Evolutionary conservation across 139 green algal genomes (phyloP).

Genomic region (Volvox reticuliferus): DNA sequence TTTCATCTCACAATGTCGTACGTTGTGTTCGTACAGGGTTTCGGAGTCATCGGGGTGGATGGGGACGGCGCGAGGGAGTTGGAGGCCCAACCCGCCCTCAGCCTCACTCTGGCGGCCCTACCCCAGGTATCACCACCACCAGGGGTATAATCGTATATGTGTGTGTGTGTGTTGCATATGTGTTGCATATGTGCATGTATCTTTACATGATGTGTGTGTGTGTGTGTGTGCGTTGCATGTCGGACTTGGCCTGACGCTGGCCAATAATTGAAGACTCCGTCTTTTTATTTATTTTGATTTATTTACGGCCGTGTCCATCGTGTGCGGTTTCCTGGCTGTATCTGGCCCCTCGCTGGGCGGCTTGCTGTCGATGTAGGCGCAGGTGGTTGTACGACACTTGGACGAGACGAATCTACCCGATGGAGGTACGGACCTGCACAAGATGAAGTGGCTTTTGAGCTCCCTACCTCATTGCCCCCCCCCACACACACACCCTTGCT

Average conservation of each 20-base stretch:
- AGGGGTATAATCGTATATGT: background rate
- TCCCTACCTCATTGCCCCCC: no score
- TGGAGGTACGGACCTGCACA: conserved; percentile 40
- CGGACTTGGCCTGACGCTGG: no score
- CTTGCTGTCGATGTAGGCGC: background rate
- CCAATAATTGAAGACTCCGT: no score
- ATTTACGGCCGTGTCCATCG: no score
- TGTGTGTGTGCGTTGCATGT: background rate
- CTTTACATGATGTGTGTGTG: background rate
- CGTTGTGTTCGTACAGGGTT: conserved; percentile 9
- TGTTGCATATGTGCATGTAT: background rate
- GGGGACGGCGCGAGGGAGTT: conserved; percentile 53
- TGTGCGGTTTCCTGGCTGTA: no score
- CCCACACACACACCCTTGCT: no score
- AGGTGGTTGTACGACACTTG: conserved; percentile 51
- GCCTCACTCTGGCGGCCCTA: conserved; percentile 53
- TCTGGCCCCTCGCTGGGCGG: no score
- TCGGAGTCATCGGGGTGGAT: conserved; percentile 29
- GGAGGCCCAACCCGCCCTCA: conserved; percentile 53
- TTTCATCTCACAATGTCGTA: no score
- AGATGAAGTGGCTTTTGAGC: no score
- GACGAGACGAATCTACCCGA: conserved; percentile 53
- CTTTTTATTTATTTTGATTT: no score
- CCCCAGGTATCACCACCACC: no score
- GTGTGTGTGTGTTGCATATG: background rate